Evolutionary conservation across 2,329 filamentous ascomycete species (phyloP), one percentile per base, ranked within the genome.

Genomic region (Colletotrichum limetticola): DNA sequence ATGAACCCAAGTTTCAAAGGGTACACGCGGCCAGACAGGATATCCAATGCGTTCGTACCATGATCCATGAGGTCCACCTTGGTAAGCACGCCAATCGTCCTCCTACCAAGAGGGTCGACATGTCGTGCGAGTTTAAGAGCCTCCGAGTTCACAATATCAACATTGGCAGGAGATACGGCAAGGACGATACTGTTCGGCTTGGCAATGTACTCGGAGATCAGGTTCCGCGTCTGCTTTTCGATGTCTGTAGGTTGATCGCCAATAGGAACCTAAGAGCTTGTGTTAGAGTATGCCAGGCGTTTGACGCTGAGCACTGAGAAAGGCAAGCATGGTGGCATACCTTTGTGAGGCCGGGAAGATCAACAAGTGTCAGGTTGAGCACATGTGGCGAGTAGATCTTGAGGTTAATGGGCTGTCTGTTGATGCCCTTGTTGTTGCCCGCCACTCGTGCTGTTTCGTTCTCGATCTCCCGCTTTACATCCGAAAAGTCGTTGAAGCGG

Each of bases 31-130:
- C 97, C 97, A 7, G 96, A 97, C n/a, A 99, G 89, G 77, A 99
- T 99, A 80, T 99, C 97, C 77, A 99, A 88, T 19, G 97, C 97
- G 80, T 99, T 98, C 70, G 97, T 99, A 75, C 97, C 97, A 80
- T 99, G 96, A 80, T 99, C 97, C 97, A 99, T 99, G 71, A 99
- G 86, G 82, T 99, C 97, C 76, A 99, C 87, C 85, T 99, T 99
- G 74, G 97, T 98, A 73, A 99, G 88, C 70, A 99, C 96, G 79
- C 97, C 97, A 80, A 99, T 98, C 24, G 97, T 99, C 81, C 97
- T 91, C 83, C 94, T 92, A 75, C 97, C 97, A 83, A 98, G 92
- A 2, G 97, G 93, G 83, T 99, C 97, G 67, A 99, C 97, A 91
- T 99, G 95, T 66, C 97, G 93, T 73, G 97, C 97, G 74, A 99